Conservation (phyloP, 345 rosid genomes). For the Aethionema arabicum region DNA sequence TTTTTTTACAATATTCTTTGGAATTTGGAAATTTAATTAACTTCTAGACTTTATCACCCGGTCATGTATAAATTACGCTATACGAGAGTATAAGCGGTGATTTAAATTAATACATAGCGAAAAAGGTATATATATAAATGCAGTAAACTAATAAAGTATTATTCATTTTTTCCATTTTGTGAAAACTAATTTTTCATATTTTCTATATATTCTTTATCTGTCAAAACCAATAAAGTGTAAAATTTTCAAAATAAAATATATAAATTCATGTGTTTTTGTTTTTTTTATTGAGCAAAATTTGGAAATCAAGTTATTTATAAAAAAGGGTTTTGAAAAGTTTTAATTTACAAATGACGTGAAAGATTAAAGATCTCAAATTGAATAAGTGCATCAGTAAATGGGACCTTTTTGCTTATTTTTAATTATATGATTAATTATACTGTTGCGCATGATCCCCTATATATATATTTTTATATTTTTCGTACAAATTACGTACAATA, state of each 20-base stretch:
- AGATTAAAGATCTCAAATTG: conserved; percentile 10
- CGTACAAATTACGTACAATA: no score
- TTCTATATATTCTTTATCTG: no score
- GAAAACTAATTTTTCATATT: no score
- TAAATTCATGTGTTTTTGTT: no score
- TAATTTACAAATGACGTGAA: conserved; percentile 15
- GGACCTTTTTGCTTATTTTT: not conserved
- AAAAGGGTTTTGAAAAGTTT: conserved; percentile 1
- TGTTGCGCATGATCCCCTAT: conserved; percentile 5
- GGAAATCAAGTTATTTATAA: not conserved
- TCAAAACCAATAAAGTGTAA: no score
- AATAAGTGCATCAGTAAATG: conserved; percentile 14
- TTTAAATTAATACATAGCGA: not conserved
- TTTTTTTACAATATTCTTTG: conserved; percentile 26
- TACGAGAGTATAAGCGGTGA: no score
- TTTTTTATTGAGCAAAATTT: no score
- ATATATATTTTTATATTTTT: no score
- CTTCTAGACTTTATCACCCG: conserved; percentile 3
- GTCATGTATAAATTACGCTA: conserved; percentile 31
- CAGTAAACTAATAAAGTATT: no score
- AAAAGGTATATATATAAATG: not conserved
- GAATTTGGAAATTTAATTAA: not conserved
- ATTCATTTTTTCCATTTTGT: no score
- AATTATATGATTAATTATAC: not conserved
- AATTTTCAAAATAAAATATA: no score